These are phyloP conservation scores for Ganoderma resinaceum DNA, from an alignment of 1,284 basidiomycete genomes.

Conservation along the genomic window DNA sequence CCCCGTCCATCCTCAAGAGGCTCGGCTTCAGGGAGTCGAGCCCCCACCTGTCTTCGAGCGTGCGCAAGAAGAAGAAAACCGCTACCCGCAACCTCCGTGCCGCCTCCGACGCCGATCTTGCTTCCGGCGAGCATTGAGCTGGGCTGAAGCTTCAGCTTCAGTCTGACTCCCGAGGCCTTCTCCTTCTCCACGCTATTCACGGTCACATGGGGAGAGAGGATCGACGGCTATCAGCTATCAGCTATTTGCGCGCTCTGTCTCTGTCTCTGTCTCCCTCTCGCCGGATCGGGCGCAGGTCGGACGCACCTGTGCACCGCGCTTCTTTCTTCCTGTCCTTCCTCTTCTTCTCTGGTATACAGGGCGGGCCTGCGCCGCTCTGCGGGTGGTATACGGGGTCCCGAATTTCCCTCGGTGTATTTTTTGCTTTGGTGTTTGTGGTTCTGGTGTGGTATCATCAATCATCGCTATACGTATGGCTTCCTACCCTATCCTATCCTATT, in stretches of 20 bases:
- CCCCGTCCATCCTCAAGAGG: background rate
- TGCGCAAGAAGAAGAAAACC: background rate
- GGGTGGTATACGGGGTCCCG: background rate
- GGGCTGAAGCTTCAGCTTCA: too few relatives aligned
- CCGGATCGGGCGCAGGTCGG: background rate
- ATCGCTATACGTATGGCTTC: background rate
- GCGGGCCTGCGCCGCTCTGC: background rate
- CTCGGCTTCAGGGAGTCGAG: background rate
- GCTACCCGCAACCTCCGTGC: background rate
- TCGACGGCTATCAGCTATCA: background rate
- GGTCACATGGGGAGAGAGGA: background rate
- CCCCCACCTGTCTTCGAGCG: background rate
- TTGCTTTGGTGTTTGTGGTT: too few relatives aligned
- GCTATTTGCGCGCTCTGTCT: too few relatives aligned
- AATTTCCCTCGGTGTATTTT: background rate
- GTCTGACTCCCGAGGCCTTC: too few relatives aligned
- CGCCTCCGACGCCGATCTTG: background rate
- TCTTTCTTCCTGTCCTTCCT: background rate
- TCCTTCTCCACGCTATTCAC: background rate
- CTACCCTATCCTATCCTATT: background rate
- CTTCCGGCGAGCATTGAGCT: background rate
- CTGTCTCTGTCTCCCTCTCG: too few relatives aligned
- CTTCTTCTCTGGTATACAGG: background rate
- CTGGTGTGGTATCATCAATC: too few relatives aligned
- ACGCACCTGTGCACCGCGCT: background rate